These are phyloP conservation scores for Paspalum notatum DNA, from an alignment of 176 grass and related monocot genomes.

Conservation along the genomic window DNA sequence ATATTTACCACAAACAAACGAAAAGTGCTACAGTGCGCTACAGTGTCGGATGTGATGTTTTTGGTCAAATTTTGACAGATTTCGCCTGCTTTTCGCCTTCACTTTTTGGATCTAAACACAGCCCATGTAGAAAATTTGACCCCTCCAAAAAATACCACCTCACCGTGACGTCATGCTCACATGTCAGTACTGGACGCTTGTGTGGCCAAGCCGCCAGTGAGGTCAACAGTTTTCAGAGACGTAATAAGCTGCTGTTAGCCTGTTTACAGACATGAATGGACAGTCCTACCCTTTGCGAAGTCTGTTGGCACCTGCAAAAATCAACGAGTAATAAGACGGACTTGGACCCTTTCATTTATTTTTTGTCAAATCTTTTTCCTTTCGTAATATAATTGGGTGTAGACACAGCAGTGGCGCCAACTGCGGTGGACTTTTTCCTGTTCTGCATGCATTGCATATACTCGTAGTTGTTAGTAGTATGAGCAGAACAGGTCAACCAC, in stretches of 20 bases:
- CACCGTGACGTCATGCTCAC: background rate
- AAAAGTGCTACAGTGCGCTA: too few species aligned
- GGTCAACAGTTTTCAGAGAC: background rate
- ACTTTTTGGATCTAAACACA: background rate
- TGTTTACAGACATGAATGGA: background rate
- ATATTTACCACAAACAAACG: too few species aligned
- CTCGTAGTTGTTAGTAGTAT: background rate
- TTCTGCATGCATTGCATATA: background rate
- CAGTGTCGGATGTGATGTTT: too few species aligned
- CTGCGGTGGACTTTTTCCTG: background rate
- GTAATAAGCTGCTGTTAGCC: background rate
- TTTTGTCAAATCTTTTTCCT: background rate
- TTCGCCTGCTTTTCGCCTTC: too few species aligned
- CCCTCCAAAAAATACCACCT: background rate
- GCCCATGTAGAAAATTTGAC: background rate
- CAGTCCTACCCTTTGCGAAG: background rate
- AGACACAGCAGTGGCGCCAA: background rate
- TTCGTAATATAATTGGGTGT: background rate
- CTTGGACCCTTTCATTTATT: background rate
- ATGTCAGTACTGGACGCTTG: background rate
- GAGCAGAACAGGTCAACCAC: background rate
- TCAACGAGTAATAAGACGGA: constrained; percentile 15
- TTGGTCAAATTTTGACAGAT: too few species aligned
- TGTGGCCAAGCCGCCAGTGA: background rate
- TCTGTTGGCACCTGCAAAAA: background rate